Percentiles rank a stretch among this genome's conserved stretches.
These are phyloP conservation scores for Camelina hispida DNA, from an alignment of 345 rosid species.

Conservation along the genomic window DNA sequence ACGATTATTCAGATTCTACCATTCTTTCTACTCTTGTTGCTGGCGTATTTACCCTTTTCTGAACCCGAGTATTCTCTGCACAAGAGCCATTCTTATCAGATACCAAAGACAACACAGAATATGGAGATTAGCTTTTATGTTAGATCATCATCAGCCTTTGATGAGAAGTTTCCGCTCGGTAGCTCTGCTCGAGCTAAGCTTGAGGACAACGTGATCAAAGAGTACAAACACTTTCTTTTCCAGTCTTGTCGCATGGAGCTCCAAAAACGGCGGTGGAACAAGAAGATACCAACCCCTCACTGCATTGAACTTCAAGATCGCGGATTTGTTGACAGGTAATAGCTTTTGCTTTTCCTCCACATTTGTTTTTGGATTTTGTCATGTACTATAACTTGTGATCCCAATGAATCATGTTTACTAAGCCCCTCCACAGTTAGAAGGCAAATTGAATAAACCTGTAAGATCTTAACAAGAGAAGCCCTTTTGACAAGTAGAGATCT, in stretches of 20 bases:
- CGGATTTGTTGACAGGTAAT: slow-evolving; percentile 65
- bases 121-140: slow-evolving; percentile 75
- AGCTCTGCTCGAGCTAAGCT: slow-evolving; percentile 66
- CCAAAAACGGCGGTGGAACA: slow-evolving; percentile 82
- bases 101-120: slow-evolving; percentile 69
- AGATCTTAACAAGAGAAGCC: background rate
- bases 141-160: slow-evolving; percentile 65
- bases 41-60: slow-evolving; percentile 73
- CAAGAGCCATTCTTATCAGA: slow-evolving; percentile 64
- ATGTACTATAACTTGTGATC: background rate
- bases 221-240: slow-evolving; percentile 66
- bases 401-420: background rate
- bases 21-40: slow-evolving; percentile 69
- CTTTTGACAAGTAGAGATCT: slow-evolving; percentile 11
- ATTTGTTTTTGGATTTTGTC: slow-evolving; percentile 16
- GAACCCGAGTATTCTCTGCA: slow-evolving; percentile 81
- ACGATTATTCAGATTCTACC: slow-evolving; percentile 72
- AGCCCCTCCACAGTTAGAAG: background rate
- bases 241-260: slow-evolving; percentile 75
- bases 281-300: slow-evolving; percentile 73
- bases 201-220: slow-evolving; percentile 73
- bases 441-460: background rate
- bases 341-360: slow-evolving; percentile 5
- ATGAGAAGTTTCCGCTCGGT: slow-evolving; percentile 68
- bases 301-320: slow-evolving; percentile 71